These are phyloP conservation scores for Crucibulum laeve DNA, from an alignment of 768 basidiomycete species.

Conservation along the genomic window DNA sequence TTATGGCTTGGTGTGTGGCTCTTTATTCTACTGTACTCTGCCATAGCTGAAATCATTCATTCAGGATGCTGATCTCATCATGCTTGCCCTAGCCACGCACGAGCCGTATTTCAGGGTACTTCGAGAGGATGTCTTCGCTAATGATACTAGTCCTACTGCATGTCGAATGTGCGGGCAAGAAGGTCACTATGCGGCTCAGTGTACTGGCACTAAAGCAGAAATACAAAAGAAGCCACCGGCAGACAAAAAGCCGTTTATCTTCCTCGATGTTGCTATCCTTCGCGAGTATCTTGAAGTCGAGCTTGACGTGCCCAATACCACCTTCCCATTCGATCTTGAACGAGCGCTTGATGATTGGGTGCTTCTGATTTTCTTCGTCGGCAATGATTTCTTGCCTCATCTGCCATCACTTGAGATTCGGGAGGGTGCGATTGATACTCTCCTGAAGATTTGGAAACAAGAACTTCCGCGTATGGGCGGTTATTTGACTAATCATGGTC, in stretches of 20 bases:
- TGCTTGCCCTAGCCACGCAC: slow-evolving; percentile 96
- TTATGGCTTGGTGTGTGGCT: slow-evolving; percentile 83
- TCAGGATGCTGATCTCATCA: slow-evolving; percentile 98
- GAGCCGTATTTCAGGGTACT: slow-evolving; percentile 98
- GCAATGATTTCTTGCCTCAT: slow-evolving; percentile 99
- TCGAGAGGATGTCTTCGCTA: slow-evolving; percentile 93
- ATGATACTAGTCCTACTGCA: slow-evolving; percentile 69
- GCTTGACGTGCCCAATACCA: slow-evolving; percentile 71
- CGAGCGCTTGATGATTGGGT: slow-evolving; percentile 99
- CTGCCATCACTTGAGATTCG: slow-evolving; percentile 97
- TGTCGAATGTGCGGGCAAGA: slow-evolving; percentile 94
- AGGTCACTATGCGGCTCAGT: slow-evolving; percentile 94
- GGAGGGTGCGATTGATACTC: slow-evolving; percentile 97
- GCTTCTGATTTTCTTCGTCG: slow-evolving; percentile 98
- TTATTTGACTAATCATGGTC: slow-evolving; percentile 91
- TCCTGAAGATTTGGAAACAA: slow-evolving; percentile 93
- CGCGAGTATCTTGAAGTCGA: slow-evolving; percentile 98
- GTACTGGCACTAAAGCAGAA: slow-evolving; percentile 76
- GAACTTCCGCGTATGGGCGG: slow-evolving; percentile 96
- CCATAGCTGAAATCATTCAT: slow-evolving; percentile 9
- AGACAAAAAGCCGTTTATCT: slow-evolving; percentile 96
- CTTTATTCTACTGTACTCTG: slow-evolving; percentile 1
- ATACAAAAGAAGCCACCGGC: slow-evolving; percentile 62
- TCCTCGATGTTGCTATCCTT: slow-evolving; percentile 92
- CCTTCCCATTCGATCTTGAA: slow-evolving; percentile 91